These are phyloP conservation scores for Hypoxylon lienhwacheense DNA, from an alignment of 495 filamentous ascomycete genomes.

Conservation along the genomic window DNA sequence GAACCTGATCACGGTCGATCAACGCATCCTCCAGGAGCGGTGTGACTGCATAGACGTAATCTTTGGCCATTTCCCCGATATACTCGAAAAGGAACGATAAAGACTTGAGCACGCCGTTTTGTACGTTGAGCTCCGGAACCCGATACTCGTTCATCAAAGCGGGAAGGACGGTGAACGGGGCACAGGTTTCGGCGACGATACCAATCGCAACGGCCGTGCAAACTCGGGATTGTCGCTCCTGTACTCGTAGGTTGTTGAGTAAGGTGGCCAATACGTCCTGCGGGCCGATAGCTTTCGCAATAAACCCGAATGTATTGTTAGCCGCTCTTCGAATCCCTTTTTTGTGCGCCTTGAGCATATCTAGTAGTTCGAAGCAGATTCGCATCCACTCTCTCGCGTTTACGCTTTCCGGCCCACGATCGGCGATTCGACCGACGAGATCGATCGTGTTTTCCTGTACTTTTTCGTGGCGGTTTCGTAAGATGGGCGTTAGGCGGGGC, in stretches of 20 bases:
- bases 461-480: slow-evolving; percentile 98
- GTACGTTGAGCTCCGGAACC: slow-evolving; percentile 96
- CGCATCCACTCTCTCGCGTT: slow-evolving; percentile 99
- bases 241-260: slow-evolving; percentile 93
- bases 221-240: slow-evolving; percentile 96
- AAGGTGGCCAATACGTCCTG: slow-evolving; percentile 96
- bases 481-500: slow-evolving; percentile 91
- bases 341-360: slow-evolving; percentile 99
- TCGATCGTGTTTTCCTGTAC: slow-evolving; percentile 99
- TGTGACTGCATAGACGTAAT: slow-evolving; percentile 98
- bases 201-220: slow-evolving; percentile 98
- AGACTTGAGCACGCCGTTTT: slow-evolving; percentile 97
- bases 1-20: slow-evolving; percentile 97
- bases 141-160: slow-evolving; percentile 99
- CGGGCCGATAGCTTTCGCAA: slow-evolving; percentile 98
- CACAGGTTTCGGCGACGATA: slow-evolving; percentile 99
- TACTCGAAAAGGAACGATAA: slow-evolving; percentile 98
- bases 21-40: slow-evolving; percentile 97
- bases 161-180: slow-evolving; percentile 97
- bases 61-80: slow-evolving; percentile 99
- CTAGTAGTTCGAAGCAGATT: slow-evolving; percentile 97
- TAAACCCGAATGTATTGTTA: slow-evolving; percentile 99
- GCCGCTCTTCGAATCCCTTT: slow-evolving; percentile 98
- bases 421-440: slow-evolving; percentile 95
- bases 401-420: slow-evolving; percentile 92